A percentile compares a stretch with the other conserved stretches of the same genome.
These are phyloP conservation scores for Aspergillus egyptiacus DNA, from an alignment of 495 filamentous ascomycete genomes.

Conservation along the genomic window DNA sequence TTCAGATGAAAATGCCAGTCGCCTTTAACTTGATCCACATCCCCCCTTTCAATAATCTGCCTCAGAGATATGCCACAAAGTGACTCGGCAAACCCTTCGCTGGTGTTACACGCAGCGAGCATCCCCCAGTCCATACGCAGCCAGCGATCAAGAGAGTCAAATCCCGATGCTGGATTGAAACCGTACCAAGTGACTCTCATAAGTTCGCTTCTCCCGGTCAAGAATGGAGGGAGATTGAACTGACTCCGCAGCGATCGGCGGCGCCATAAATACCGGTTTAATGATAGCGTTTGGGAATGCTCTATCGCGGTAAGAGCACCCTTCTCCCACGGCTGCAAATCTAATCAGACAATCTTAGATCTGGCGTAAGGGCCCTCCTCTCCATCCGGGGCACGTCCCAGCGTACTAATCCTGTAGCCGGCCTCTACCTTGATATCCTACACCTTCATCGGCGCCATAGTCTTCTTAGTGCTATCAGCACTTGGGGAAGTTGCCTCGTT, in stretches of 20 bases:
- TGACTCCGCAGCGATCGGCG: slow-evolving; percentile 57
- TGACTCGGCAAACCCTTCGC: neutral
- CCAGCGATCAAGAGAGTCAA: neutral
- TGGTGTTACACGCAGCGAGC: neutral
- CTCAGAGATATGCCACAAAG: slow-evolving; percentile 4
- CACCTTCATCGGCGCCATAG: slow-evolving; percentile 51
- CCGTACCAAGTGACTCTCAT: slow-evolving; percentile 67
- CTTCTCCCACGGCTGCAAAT: neutral
- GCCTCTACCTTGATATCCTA: slow-evolving; percentile 59
- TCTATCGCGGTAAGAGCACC: slow-evolving; percentile 53
- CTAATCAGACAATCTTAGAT: slow-evolving; percentile 16
- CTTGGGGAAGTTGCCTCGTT: slow-evolving; percentile 61
- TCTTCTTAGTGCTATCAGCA: slow-evolving; percentile 56
- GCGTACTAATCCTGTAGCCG: slow-evolving; percentile 34
- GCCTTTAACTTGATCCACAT: too few relatives aligned
- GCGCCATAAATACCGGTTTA: slow-evolving; percentile 71
- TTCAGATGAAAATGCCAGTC: neutral
- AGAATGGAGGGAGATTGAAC: neutral
- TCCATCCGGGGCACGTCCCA: neutral
- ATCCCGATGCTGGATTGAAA: neutral
- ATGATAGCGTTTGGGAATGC: slow-evolving; percentile 58
- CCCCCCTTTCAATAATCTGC: neutral
- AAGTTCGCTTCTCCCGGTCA: slow-evolving; percentile 20
- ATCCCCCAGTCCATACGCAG: neutral
- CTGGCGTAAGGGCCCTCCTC: slow-evolving; percentile 31